Percentiles rank a stretch among this genome's conserved stretches.
These are phyloP conservation scores for Scutellaria barbata DNA, from an alignment of 257 asterid species.

Conservation along the genomic window DNA sequence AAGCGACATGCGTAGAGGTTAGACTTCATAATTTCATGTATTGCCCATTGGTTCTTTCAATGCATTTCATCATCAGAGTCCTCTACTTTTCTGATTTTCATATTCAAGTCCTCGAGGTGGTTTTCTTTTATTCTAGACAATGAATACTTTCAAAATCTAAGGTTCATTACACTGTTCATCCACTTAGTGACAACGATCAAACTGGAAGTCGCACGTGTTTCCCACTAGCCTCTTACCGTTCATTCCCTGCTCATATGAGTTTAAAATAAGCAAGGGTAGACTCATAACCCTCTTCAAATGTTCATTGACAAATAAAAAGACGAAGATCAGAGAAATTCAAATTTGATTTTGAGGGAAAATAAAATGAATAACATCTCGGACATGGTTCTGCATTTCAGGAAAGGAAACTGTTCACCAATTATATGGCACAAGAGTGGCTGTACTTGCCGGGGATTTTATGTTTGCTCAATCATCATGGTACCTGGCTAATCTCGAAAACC, in stretches of 20 bases:
- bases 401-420: constrained; percentile 90
- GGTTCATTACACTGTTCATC: neutral
- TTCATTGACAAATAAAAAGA: neutral
- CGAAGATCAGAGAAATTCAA: neutral
- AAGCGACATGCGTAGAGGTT: constrained; percentile 95
- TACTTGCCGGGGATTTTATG: constrained; percentile 97
- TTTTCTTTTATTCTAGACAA: neutral
- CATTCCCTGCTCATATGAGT: neutral
- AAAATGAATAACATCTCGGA: neutral
- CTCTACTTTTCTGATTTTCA: neutral
- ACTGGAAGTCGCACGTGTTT: neutral
- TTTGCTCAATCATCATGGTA: constrained; percentile 98
- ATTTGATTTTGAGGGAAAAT: neutral
- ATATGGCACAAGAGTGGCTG: constrained; percentile 92
- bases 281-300: neutral
- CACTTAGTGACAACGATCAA: neutral
- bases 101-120: neutral
- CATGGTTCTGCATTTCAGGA: constrained; percentile 50
- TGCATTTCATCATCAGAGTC: neutral
- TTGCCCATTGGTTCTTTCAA: neutral
- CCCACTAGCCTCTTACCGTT: neutral
- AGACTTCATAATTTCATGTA: constrained; percentile 20
- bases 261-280: neutral
- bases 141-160: neutral
- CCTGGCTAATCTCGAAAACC: constrained; percentile 93